Base-by-base conservation (phyloP, 805 yeast genomes). In the Suhomyces xylopsoci region DNA sequence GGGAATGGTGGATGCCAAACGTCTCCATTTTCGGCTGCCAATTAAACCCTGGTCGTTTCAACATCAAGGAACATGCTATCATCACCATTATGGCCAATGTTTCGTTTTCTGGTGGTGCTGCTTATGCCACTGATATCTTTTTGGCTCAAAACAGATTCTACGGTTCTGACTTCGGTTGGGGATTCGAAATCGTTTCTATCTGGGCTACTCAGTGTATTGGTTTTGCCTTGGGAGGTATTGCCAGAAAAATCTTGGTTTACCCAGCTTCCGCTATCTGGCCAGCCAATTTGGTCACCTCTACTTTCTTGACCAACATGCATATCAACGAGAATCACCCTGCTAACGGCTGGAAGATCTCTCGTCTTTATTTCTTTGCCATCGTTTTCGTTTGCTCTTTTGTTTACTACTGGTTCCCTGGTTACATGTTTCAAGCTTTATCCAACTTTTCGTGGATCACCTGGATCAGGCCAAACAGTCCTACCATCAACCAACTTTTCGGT, bases 261-360 rank as follows among this genome's bases (percentile, higher is more conserved):
- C 87, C 90, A 5, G 78, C 85, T 5, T 71, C 82, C n/a, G 81
- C 84, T 67, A 76, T 85, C 49, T 88, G 92, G 92, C 93, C 93
- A 4, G 67, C 81, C 1, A 79, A 79, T 60, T 73, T 87, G 63
- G 87, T 84, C 49, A 75, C 84, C 4, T 62, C 82, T 25, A 83
- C 87, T 20, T 78, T 84, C 58, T 64, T 70, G 74, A 81, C 70
- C 72, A 81, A 62, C 76, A 79, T 68, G 73, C 84, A 66, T 78
- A 73, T 67, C 55, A 76, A 62, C 69, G 72, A 78, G 56, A 79
- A 80, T 64, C 81, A 81, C 60, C 66, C 68, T 6, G 82, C 86
- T 26, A 70, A 82, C 55, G 85, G 87, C 3, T 85, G 90, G 89
- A 79, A 69, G 43, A 76, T 83, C 40, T 74, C 83, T 5, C 71